Evolutionary conservation across 176 grass and related monocot species (phyloP).

Genomic region (Zoysia pacifica): DNA sequence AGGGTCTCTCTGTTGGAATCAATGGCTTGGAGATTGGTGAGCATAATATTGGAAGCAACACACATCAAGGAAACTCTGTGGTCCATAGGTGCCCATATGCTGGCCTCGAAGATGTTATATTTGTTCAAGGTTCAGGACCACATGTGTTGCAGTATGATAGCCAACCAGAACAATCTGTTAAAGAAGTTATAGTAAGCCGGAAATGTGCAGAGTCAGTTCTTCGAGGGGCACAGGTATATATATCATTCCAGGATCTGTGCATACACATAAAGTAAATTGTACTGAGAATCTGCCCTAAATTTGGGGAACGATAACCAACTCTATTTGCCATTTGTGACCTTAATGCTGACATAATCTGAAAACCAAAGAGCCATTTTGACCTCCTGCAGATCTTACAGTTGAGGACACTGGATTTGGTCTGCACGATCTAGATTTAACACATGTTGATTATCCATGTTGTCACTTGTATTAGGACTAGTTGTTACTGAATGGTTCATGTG

Average conservation of each 20-base stretch:
- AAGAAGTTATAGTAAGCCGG: constrained; percentile 92
- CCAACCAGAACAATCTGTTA: constrained; percentile 48
- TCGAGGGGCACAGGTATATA: constrained; percentile 86
- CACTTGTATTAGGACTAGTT: neutral
- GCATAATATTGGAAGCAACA: constrained; percentile 40
- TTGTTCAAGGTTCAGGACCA: constrained; percentile 82
- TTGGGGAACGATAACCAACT: neutral
- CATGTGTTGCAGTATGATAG: constrained; percentile 53
- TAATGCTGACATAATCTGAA: neutral
- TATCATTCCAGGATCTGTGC: neutral
- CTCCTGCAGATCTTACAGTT: neutral
- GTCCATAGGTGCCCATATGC: constrained; percentile 59
- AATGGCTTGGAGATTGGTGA: constrained; percentile 41
- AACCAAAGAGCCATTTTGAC: neutral
- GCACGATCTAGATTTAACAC: neutral
- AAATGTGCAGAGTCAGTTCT: constrained; percentile 98
- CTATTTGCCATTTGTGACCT: neutral
- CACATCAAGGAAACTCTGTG: constrained; percentile 34
- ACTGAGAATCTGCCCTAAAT: neutral
- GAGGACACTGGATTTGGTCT: neutral
- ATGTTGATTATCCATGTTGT: neutral
- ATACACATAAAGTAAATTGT: neutral
- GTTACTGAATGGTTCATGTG: neutral
- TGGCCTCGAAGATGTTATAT: constrained; percentile 76
- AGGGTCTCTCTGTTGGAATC: constrained; percentile 38